These are phyloP conservation scores for Podospora conica DNA, from an alignment of 495 filamentous ascomycete genomes.

Conservation along the genomic window DNA sequence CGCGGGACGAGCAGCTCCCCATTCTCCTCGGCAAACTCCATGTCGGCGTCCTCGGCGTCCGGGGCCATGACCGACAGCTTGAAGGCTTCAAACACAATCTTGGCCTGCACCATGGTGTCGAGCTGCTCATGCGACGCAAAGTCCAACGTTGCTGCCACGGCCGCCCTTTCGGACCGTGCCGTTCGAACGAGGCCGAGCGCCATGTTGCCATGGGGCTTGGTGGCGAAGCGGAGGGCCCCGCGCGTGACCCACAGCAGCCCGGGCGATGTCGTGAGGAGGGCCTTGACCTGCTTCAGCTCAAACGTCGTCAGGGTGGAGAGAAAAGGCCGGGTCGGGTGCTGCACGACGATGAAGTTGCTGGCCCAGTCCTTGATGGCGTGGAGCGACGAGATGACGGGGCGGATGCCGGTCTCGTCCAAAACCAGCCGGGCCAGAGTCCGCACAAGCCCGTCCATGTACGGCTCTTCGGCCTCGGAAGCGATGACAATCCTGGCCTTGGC, in stretches of 20 bases:
- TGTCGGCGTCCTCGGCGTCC: constrained; percentile 21
- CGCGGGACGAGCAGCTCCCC: constrained; percentile 34
- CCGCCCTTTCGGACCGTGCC: constrained; percentile 30
- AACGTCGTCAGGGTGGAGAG: constrained; percentile 21
- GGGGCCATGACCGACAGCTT: constrained; percentile 18
- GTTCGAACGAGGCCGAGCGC: constrained; percentile 35
- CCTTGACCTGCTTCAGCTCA: constrained; percentile 32
- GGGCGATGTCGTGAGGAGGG: constrained; percentile 30
- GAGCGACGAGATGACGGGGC: constrained; percentile 23
- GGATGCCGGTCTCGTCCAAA: constrained; percentile 26
- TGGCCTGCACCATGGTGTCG: constrained; percentile 19
- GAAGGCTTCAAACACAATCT: constrained; percentile 28
- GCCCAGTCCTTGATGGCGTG: constrained; percentile 21
- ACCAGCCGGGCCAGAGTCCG: constrained; percentile 28
- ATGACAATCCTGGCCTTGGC: constrained; percentile 26
- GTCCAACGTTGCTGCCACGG: constrained; percentile 31
- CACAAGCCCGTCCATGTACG: constrained; percentile 32
- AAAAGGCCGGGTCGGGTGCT: constrained; percentile 24
- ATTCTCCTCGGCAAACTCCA: constrained; percentile 35
- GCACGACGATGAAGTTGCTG: constrained; percentile 28
- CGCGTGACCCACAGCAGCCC: constrained; percentile 39
- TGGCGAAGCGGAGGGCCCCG: constrained; percentile 33
- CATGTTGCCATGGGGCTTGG: constrained; percentile 32
- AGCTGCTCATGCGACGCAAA: constrained; percentile 29
- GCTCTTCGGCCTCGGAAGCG: constrained; percentile 28